Evolutionary conservation across 2,329 filamentous ascomycete species (phyloP).

Genomic region (Pezicula radicicola): DNA sequence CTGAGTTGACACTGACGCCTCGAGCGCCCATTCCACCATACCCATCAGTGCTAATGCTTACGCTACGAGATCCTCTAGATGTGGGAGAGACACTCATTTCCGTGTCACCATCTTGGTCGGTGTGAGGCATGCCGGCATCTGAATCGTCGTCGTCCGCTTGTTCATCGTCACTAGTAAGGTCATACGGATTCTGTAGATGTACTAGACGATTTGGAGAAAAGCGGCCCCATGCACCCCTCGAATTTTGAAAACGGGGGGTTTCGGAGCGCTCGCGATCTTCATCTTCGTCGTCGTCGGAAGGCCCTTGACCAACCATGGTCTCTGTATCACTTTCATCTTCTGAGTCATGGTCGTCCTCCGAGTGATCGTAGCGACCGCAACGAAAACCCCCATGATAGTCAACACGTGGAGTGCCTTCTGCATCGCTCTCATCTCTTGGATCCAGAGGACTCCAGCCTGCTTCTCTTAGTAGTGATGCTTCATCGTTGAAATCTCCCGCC

Average conservation of each 20-base stretch:
- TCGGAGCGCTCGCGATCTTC: constrained; percentile 17
- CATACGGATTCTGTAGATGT: constrained; percentile 1
- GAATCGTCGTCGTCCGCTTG: constrained; percentile 20
- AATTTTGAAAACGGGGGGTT: constrained; percentile 12
- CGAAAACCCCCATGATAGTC: constrained; percentile 8
- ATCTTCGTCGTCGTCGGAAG: constrained; percentile 21
- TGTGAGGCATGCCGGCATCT: constrained; percentile 13
- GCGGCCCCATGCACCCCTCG: neutral
- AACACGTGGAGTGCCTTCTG: constrained; percentile 12
- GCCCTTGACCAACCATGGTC: constrained; percentile 21
- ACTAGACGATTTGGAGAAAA: constrained; percentile 5
- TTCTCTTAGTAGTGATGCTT: constrained; percentile 19
- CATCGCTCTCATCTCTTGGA: constrained; percentile 26
- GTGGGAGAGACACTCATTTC: constrained; percentile 29
- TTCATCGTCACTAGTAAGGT: constrained; percentile 4
- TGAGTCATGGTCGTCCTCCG: constrained; percentile 10
- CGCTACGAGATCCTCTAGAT: constrained; percentile 11
- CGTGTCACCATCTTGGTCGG: constrained; percentile 31
- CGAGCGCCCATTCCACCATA: neutral
- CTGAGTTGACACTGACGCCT: neutral
- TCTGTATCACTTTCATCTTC: constrained; percentile 25
- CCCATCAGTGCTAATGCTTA: constrained; percentile 7
- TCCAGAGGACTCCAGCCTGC: constrained; percentile 31
- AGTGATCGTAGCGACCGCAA: constrained; percentile 3
- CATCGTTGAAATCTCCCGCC: constrained; percentile 20